Evolutionary conservation across 2,329 filamentous ascomycete species (phyloP).

Genomic region (Didymella segeticola): DNA sequence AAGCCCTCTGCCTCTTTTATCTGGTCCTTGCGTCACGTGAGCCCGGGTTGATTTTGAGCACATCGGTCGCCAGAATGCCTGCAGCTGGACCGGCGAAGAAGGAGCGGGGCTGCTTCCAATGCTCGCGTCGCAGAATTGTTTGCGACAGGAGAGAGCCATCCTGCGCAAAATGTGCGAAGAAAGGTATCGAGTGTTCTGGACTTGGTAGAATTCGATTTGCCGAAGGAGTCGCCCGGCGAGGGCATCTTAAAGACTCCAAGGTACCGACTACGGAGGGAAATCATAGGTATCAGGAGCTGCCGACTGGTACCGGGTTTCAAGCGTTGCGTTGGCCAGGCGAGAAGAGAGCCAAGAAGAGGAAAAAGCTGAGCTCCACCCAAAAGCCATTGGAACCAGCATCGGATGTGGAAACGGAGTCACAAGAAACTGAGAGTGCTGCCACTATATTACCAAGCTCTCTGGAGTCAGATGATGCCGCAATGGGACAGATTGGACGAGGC

Average conservation of each 20-base stretch:
- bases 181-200: slow-evolving; percentile 49
- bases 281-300: background rate
- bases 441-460: no score
- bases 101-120: slow-evolving; percentile 48
- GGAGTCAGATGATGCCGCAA: background rate
- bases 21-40: no score
- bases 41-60: no score
- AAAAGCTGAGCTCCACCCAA: background rate
- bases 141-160: slow-evolving; percentile 51
- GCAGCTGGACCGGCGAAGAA: background rate
- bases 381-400: background rate
- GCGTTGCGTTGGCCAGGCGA: slow-evolving; percentile 8
- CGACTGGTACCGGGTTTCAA: background rate
- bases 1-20: no score
- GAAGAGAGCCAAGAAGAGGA: background rate
- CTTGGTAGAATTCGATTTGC: slow-evolving; percentile 50
- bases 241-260: slow-evolving; percentile 25
- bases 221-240: slow-evolving; percentile 33
- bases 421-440: background rate
- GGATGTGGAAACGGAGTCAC: background rate
- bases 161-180: slow-evolving; percentile 51
- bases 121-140: slow-evolving; percentile 47
- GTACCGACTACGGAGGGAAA: slow-evolving; percentile 13
- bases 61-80: no score
- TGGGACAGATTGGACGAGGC: slow-evolving; percentile 4